phyloP scores from a whole-genome alignment of 192 early-diverging fungal genomes.

The Umbelopsis ramanniana region DNA sequence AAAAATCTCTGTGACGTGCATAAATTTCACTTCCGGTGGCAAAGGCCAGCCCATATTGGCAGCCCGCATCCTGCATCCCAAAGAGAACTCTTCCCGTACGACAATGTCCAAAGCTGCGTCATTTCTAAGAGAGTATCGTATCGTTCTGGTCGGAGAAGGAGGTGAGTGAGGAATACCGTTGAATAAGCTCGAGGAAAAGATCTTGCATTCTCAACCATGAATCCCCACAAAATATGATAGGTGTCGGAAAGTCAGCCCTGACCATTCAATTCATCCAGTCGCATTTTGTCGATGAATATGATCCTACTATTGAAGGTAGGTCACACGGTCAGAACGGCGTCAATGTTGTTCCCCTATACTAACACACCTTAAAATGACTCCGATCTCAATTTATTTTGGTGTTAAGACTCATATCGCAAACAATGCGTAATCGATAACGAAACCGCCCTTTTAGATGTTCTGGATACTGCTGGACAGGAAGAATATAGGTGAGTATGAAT shows the following conservation, averaged over 20 bases:
- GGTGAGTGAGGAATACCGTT: neutral
- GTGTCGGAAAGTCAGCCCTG: slow-evolving; percentile 81
- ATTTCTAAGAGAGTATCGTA: slow-evolving; percentile 1
- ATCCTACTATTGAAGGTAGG: slow-evolving; percentile 89
- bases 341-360: too few relatives aligned
- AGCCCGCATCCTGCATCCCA: too few relatives aligned
- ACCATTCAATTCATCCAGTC: slow-evolving; percentile 84
- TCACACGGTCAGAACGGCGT: neutral
- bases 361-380: neutral
- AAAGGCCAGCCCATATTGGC: neutral
- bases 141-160: slow-evolving; percentile 6
- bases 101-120: slow-evolving; percentile 11
- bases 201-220: neutral
- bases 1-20: too few relatives aligned
- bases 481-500: slow-evolving; percentile 64
- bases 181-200: neutral
- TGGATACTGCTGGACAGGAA: slow-evolving; percentile 97
- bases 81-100: neutral
- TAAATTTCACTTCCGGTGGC: neutral
- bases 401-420: slow-evolving; percentile 89
- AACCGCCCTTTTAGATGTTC: slow-evolving; percentile 88
- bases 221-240: neutral
- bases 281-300: slow-evolving; percentile 89
- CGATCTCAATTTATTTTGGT: neutral
- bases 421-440: slow-evolving; percentile 95